phyloP scores from a whole-genome alignment of 495 filamentous ascomycete species.

The Xylaria intraflava region DNA sequence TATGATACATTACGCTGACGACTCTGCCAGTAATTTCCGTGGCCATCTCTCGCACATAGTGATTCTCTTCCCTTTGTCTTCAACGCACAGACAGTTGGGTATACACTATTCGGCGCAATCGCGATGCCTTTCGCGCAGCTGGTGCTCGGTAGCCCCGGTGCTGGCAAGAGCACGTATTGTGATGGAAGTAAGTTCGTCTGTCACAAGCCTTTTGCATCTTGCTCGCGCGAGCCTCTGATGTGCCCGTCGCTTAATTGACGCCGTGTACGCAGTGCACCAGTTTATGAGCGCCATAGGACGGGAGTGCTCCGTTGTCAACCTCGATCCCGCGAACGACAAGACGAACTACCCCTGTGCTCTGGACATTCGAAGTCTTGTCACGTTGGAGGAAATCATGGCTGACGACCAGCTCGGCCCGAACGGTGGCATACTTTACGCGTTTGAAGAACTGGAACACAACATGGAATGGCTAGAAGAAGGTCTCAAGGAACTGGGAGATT shows the following conservation, averaged over 20 bases:
- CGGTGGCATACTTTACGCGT: conserved; percentile 82
- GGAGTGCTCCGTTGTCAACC: conserved; percentile 89
- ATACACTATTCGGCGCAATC: neutral
- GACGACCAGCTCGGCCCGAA: conserved; percentile 88
- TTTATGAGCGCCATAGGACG: conserved; percentile 92
- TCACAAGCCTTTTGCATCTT: neutral
- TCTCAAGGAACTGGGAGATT: conserved; percentile 69
- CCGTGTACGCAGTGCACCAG: conserved; percentile 64
- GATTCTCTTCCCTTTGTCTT: neutral
- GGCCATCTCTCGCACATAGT: too few relatives aligned
- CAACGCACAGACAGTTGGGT: neutral
- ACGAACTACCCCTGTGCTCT: conserved; percentile 76
- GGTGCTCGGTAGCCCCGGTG: conserved; percentile 84
- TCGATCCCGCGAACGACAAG: conserved; percentile 92
- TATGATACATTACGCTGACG: neutral
- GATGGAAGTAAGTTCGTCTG: conserved; percentile 61
- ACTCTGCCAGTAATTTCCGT: too few relatives aligned
- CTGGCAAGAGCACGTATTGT: conserved; percentile 96
- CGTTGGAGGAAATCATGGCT: conserved; percentile 90
- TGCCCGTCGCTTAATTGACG: neutral
- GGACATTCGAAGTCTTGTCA: conserved; percentile 83
- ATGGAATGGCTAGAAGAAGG: conserved; percentile 82
- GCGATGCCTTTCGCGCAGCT: conserved; percentile 59
- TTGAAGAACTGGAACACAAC: conserved; percentile 91
- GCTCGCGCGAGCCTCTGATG: neutral